Evolutionary conservation across 106 monocot species (phyloP).

Genomic region (Hemerocallis citrina): DNA sequence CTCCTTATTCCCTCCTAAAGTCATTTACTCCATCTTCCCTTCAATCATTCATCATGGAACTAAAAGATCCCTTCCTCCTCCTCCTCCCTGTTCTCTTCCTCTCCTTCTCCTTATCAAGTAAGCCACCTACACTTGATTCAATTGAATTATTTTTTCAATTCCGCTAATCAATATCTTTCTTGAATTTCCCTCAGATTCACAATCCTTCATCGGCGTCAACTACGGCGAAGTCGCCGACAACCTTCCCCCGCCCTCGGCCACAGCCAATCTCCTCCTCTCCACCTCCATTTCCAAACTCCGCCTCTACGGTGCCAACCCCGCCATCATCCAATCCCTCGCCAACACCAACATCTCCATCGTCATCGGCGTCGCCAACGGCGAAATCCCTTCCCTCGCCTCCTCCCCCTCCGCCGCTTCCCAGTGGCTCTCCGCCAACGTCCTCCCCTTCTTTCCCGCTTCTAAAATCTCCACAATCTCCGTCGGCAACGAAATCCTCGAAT

Average conservation of each 20-base stretch:
- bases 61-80: no score
- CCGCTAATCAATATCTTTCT: no score
- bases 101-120: no score
- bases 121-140: no score
- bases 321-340: constrained; percentile 42
- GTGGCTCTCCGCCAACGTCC: constrained; percentile 57
- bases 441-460: constrained; percentile 44
- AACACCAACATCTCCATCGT: constrained; percentile 44
- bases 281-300: constrained; percentile 61
- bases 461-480: constrained; percentile 49
- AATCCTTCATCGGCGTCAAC: constrained; percentile 64
- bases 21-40: no score
- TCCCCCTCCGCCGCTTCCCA: constrained; percentile 44
- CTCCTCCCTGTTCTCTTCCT: no score
- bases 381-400: constrained; percentile 43
- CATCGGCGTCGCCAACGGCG: constrained; percentile 53
- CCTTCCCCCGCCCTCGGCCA: constrained; percentile 44
- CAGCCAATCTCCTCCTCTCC: constrained; percentile 50
- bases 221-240: constrained; percentile 74
- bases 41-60: no score
- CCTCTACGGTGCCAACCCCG: constrained; percentile 58
- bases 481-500: constrained; percentile 56
- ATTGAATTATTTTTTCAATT: no score
- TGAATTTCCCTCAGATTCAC: constrained; percentile 43
- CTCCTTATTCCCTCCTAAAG: no score